A percentile compares a stretch with the other conserved stretches of the same genome.
Evolutionary conservation across 345 rosid genomes (phyloP).

Genomic region (Bruguiera sexangula): DNA sequence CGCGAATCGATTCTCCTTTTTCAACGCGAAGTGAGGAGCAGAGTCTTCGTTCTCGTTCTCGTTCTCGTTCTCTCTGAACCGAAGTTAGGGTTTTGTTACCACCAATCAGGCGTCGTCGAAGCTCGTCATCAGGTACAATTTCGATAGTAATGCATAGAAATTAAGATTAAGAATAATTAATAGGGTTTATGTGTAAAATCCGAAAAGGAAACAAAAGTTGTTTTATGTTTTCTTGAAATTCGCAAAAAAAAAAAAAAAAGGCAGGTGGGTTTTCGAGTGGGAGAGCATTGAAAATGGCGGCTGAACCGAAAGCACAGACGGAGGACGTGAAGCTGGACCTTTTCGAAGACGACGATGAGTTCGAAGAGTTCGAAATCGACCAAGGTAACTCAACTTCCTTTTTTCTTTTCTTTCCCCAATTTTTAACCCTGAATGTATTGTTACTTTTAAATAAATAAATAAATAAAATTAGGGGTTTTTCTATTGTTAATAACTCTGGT

Average conservation of each 20-base stretch:
- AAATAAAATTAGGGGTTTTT: no score
- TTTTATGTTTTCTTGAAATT: not conserved
- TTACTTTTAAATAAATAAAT: no score
- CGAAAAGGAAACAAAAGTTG: no score
- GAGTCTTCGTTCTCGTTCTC: not conserved
- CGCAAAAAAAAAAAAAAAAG: no score
- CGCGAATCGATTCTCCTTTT: not conserved
- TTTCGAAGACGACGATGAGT: conserved; percentile 94
- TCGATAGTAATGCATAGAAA: not conserved
- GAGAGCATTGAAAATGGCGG: conserved; percentile 39
- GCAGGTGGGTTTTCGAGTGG: no score
- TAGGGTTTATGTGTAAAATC: no score
- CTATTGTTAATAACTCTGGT: no score
- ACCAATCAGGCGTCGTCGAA: no score
- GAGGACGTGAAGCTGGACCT: conserved; percentile 81
- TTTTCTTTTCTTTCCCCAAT: not conserved
- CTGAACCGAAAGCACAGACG: conserved; percentile 47
- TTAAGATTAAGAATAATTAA: no score
- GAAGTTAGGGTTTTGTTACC: conserved; percentile 2
- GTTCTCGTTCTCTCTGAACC: not conserved
- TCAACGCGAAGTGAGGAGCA: not conserved
- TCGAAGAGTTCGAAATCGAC: conserved; percentile 73
- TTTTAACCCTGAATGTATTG: not conserved
- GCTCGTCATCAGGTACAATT: not conserved
- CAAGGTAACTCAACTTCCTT: conserved; percentile 38